These are phyloP conservation scores for Leccinum subgranulosum DNA, from an alignment of 768 basidiomycete genomes.

Conservation along the genomic window DNA sequence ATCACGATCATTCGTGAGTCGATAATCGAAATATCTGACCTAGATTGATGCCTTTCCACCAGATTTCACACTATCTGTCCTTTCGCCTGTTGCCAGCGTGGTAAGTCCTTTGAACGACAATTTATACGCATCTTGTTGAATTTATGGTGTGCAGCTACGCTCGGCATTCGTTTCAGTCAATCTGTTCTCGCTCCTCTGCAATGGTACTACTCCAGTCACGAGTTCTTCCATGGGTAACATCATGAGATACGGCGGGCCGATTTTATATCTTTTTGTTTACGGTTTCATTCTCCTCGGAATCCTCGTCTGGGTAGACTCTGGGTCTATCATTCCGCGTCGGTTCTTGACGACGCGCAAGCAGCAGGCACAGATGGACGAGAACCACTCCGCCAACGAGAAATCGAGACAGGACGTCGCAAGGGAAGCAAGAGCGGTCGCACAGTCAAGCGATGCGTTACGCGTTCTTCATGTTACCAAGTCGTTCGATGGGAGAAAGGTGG, in stretches of 20 bases:
- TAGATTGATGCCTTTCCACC: not conserved
- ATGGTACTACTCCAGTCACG: constrained; percentile 47
- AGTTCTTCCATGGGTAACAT: constrained; percentile 50
- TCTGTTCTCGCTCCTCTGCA: constrained; percentile 70
- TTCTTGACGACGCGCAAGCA: constrained; percentile 25
- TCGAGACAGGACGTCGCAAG: constrained; percentile 49
- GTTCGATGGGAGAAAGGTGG: constrained; percentile 54
- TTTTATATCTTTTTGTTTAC: constrained; percentile 66
- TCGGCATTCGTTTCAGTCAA: constrained; percentile 75
- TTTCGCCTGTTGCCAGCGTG: constrained; percentile 66
- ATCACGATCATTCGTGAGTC: constrained; percentile 58
- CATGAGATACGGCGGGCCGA: constrained; percentile 68
- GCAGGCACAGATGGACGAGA: constrained; percentile 7
- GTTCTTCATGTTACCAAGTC: constrained; percentile 63
- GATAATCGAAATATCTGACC: not conserved
- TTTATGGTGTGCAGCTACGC: constrained; percentile 42
- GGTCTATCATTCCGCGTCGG: constrained; percentile 47
- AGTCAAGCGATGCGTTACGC: constrained; percentile 55
- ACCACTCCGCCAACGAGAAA: constrained; percentile 12
- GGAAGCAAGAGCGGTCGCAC: constrained; percentile 48
- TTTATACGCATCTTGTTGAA: not conserved
- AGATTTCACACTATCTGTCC: constrained; percentile 66
- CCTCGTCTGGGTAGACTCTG: constrained; percentile 72
- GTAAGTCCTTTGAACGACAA: constrained; percentile 38
- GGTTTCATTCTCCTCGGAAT: constrained; percentile 55